phyloP scores from a whole-genome alignment of 176 grass and related monocot genomes.

The Aegilops bicornis region DNA sequence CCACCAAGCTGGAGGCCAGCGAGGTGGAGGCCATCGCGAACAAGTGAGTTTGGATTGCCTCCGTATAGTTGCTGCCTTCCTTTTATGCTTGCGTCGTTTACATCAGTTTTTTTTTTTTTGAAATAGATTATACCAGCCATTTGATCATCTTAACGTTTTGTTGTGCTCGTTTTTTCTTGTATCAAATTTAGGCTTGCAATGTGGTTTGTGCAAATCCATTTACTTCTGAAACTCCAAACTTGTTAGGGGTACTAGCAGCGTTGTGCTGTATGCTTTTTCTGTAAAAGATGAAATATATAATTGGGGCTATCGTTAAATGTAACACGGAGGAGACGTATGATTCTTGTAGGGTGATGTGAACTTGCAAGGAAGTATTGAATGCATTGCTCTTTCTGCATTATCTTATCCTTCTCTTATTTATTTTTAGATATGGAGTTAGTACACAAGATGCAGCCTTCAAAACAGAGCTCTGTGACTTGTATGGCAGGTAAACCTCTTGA shows the following conservation, averaged over 20 bases:
- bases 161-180: neutral
- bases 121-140: neutral
- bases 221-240: neutral
- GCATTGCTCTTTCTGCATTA: neutral
- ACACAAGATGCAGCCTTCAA: constrained; percentile 86
- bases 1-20: constrained; percentile 48
- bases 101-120: neutral
- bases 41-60: constrained; percentile 52
- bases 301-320: neutral
- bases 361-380: neutral
- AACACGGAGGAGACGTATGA: neutral
- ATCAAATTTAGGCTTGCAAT: neutral
- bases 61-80: neutral
- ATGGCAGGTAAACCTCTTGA: constrained; percentile 55
- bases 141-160: constrained; percentile 6
- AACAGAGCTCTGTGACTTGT: constrained; percentile 87
- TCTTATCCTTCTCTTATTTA: constrained; percentile 29
- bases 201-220: neutral
- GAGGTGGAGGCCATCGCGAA: constrained; percentile 70
- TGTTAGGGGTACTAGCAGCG: neutral
- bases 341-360: neutral
- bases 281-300: neutral
- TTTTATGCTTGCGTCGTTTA: neutral
- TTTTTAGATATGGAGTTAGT: constrained; percentile 79
- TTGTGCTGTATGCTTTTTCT: neutral